Percentiles rank a stretch among this genome's conserved stretches.
phyloP scores from a whole-genome alignment of 257 asterid species.

The Gentiana straminea region DNA sequence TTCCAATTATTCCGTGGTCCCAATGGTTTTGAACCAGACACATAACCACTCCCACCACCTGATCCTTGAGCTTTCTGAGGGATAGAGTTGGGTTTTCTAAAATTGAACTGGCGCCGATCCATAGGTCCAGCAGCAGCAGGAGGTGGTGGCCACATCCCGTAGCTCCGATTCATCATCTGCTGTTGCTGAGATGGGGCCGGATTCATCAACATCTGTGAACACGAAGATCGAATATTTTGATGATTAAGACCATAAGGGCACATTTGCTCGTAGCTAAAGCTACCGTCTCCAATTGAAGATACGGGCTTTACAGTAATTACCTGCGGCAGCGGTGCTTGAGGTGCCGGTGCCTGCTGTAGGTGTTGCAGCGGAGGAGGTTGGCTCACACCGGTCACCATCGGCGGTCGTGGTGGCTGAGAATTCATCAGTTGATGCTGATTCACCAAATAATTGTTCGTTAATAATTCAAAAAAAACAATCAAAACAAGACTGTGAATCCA shows the following conservation, averaged over 20 bases:
- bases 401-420: conserved; percentile 6
- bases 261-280: neutral
- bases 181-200: conserved; percentile 16
- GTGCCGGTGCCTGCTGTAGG: conserved; percentile 12
- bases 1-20: conserved; percentile 75
- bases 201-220: conserved; percentile 38
- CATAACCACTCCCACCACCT: conserved; percentile 7
- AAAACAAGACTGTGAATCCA: neutral
- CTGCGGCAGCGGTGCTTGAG: conserved; percentile 23
- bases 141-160: conserved; percentile 55
- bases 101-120: conserved; percentile 29
- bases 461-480: conserved; percentile 12
- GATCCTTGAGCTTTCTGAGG: conserved; percentile 5
- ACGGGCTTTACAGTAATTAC: conserved; percentile 4
- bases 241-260: neutral
- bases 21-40: conserved; percentile 21
- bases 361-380: conserved; percentile 10
- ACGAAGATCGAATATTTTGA: neutral
- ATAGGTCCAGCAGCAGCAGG: conserved; percentile 15
- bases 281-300: neutral
- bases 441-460: conserved; percentile 57
- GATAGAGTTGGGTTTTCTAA: conserved; percentile 41
- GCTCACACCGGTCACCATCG: conserved; percentile 10
- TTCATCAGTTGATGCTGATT: conserved; percentile 48
- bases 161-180: conserved; percentile 41